A percentile compares a stretch with the other conserved stretches of the same genome.
phyloP scores from a whole-genome alignment of 768 basidiomycete species.

The Lactarius psammicola region DNA sequence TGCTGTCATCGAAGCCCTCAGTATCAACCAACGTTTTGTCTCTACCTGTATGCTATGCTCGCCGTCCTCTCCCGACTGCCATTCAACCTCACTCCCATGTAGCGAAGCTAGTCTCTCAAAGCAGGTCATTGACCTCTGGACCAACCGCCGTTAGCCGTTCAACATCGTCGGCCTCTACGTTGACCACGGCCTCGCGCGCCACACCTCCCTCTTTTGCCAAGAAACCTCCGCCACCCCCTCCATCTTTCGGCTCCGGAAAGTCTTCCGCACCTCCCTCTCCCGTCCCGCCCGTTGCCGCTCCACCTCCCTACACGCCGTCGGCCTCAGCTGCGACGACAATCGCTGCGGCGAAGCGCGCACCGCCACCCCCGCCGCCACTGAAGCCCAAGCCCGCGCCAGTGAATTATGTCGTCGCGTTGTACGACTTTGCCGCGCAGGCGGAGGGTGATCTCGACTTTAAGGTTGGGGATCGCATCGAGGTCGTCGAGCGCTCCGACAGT shows the following conservation, averaged over 20 bases:
- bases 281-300: conserved; percentile 34
- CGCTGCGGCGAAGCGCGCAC: conserved; percentile 64
- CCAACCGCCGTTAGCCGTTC: conserved; percentile 15
- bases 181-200: conserved; percentile 32
- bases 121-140: conserved; percentile 34
- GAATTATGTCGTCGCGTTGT: conserved; percentile 87
- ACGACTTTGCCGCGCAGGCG: conserved; percentile 93
- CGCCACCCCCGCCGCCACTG: conserved; percentile 89
- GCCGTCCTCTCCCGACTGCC: not conserved
- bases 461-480: conserved; percentile 86
- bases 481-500: conserved; percentile 78
- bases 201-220: conserved; percentile 21
- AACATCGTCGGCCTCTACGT: conserved; percentile 28
- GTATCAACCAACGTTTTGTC: conserved; percentile 78
- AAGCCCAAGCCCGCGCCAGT: conserved; percentile 72
- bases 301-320: conserved; percentile 41
- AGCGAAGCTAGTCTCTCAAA: conserved; percentile 70
- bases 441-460: conserved; percentile 91
- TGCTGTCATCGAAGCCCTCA: conserved; percentile 72
- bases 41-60: conserved; percentile 81
- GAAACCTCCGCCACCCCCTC: conserved; percentile 30
- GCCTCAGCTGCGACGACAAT: conserved; percentile 36
- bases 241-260: conserved; percentile 44
- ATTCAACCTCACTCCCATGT: not conserved
- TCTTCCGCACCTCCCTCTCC: conserved; percentile 41